phyloP scores from a whole-genome alignment of 768 basidiomycete genomes.

The Rhodotorula sphaerocarpa region DNA sequence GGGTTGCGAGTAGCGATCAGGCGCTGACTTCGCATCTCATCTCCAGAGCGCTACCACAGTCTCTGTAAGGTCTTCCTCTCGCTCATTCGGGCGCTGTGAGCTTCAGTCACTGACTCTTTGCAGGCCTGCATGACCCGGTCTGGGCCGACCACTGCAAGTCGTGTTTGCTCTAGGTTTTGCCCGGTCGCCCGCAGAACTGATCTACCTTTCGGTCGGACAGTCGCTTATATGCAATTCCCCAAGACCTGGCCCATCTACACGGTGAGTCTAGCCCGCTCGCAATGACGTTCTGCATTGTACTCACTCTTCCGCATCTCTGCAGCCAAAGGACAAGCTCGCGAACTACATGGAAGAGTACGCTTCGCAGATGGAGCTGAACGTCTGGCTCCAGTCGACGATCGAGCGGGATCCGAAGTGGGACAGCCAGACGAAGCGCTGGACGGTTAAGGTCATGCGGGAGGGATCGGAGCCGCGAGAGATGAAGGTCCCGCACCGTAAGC shows the following conservation, averaged over 20 bases:
- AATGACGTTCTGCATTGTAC: not conserved
- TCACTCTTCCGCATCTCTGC: not conserved
- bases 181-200: too few species aligned
- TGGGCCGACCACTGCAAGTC: slow-evolving; percentile 51
- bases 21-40: slow-evolving; percentile 51
- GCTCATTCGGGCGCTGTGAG: too few species aligned
- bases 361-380: slow-evolving; percentile 32
- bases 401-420: slow-evolving; percentile 33
- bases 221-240: slow-evolving; percentile 46
- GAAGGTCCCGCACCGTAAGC: slow-evolving; percentile 28
- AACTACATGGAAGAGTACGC: slow-evolving; percentile 40
- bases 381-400: slow-evolving; percentile 35
- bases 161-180: too few species aligned
- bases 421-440: slow-evolving; percentile 25
- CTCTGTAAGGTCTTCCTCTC: not conserved
- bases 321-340: slow-evolving; percentile 40
- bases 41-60: not conserved
- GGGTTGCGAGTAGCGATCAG: slow-evolving; percentile 62
- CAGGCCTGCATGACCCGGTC: slow-evolving; percentile 6
- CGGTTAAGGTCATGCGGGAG: slow-evolving; percentile 21
- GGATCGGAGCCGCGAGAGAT: slow-evolving; percentile 23
- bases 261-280: not conserved
- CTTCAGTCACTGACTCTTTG: too few species aligned
- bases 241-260: slow-evolving; percentile 43
- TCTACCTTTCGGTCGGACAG: too few species aligned